phyloP scores from a whole-genome alignment of 257 asterid genomes.

The Solanum sitiens region DNA sequence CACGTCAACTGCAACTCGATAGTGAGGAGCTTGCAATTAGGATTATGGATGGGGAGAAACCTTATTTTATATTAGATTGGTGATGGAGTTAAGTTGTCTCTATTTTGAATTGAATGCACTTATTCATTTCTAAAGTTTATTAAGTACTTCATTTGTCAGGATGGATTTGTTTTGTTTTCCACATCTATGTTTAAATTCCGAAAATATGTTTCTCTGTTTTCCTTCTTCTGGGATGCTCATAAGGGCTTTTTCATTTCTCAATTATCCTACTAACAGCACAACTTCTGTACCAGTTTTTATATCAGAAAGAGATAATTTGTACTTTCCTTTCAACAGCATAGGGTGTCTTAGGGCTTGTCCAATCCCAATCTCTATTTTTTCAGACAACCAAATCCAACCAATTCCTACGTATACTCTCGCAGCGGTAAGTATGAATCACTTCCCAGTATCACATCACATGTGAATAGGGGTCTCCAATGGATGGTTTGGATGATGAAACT shows the following conservation, averaged over 20 bases:
- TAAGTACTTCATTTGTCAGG: too few species aligned
- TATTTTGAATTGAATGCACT: not conserved
- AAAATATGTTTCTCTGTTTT: not conserved
- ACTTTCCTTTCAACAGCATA: not conserved
- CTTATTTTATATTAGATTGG: not conserved
- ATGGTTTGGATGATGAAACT: too few species aligned
- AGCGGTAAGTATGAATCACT: too few species aligned
- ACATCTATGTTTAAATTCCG: not conserved
- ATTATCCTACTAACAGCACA: not conserved
- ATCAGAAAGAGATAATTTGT: not conserved
- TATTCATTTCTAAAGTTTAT: too few species aligned
- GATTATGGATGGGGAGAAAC: not conserved
- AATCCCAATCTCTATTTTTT: not conserved
- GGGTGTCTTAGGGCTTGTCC: not conserved
- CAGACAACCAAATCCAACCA: too few species aligned
- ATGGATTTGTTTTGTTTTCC: too few species aligned
- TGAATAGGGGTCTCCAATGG: too few species aligned
- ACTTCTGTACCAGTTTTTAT: not conserved
- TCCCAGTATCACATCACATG: too few species aligned
- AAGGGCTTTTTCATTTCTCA: not conserved
- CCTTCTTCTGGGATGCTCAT: not conserved
- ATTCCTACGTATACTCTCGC: too few species aligned
- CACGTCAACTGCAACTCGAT: not conserved
- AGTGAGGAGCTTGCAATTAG: not conserved
- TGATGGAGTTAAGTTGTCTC: not conserved